Evolutionary conservation across 129 eudicot species (phyloP).

Genomic region (Heracleum sosnowskyi): DNA sequence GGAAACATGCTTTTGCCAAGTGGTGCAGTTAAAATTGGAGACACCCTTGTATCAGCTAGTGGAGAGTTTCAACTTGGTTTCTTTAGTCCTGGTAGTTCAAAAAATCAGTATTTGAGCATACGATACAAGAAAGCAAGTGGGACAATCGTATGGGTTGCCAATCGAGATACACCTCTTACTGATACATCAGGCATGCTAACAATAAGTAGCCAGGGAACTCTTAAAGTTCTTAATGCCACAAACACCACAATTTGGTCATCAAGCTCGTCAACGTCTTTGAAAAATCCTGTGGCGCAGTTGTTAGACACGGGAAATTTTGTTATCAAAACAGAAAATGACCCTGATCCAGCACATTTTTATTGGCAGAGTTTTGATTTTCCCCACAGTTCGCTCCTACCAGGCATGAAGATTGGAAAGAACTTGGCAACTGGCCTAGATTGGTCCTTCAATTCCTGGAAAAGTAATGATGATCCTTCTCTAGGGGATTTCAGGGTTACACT

Average conservation of each 20-base stretch:
- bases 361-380: conserved; percentile 25
- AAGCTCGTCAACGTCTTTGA: conserved; percentile 9
- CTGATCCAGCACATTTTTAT: neutral
- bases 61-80: conserved; percentile 13
- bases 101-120: conserved; percentile 10
- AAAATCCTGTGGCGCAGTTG: neutral
- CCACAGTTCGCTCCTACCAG: conserved; percentile 3
- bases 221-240: neutral
- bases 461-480: neutral
- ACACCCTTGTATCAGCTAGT: conserved; percentile 16
- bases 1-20: neutral
- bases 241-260: conserved; percentile 18
- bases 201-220: neutral
- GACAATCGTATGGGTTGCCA: conserved; percentile 15
- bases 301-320: conserved; percentile 16
- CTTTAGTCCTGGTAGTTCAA: conserved; percentile 1
- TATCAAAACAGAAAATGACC: neutral
- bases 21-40: conserved; percentile 4
- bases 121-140: conserved; percentile 7
- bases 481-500: neutral
- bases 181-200: neutral
- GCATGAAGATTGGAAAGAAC: neutral
- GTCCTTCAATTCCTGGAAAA: neutral
- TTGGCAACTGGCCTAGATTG: neutral
- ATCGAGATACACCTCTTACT: conserved; percentile 10